Evolutionary conservation across 2,329 filamentous ascomycete genomes (phyloP).

Genomic region (Metarhizium humberi): DNA sequence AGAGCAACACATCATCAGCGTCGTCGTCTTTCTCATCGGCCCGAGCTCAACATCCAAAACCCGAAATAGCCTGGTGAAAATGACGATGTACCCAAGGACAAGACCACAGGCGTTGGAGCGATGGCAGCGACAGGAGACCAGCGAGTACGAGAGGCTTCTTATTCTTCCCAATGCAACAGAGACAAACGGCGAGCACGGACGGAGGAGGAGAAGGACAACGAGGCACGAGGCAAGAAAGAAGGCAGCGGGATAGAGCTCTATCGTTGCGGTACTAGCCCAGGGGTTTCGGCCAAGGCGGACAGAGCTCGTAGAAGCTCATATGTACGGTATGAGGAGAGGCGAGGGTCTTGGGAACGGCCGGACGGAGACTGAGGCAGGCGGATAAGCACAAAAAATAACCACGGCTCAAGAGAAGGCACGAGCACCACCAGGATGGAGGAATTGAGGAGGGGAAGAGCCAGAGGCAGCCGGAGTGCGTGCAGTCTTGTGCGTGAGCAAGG

Average conservation of each 20-base stretch:
- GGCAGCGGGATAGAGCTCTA: neutral
- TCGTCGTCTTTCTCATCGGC: neutral
- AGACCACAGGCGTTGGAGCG: neutral
- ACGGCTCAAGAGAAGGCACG: slow-evolving; percentile 4
- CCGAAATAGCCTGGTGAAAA: neutral
- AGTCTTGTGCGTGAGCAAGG: neutral
- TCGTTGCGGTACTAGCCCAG: neutral
- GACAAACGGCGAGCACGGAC: neutral
- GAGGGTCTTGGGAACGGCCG: neutral
- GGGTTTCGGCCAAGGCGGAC: neutral
- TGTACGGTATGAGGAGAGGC: neutral
- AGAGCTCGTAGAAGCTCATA: neutral
- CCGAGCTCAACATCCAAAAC: neutral
- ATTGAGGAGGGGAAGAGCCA: neutral
- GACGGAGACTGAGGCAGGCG: neutral
- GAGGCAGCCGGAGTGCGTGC: neutral
- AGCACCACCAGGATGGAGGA: neutral
- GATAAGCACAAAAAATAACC: slow-evolving; percentile 1
- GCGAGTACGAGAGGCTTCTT: neutral
- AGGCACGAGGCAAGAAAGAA: neutral
- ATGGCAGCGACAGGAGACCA: neutral
- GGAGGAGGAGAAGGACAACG: neutral
- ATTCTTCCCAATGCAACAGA: neutral
- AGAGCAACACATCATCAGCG: neutral
- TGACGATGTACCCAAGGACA: neutral